Evolutionary conservation across 2,329 filamentous ascomycete species (phyloP).

Genomic region (Pseudocercospora pini-densiflorae): DNA sequence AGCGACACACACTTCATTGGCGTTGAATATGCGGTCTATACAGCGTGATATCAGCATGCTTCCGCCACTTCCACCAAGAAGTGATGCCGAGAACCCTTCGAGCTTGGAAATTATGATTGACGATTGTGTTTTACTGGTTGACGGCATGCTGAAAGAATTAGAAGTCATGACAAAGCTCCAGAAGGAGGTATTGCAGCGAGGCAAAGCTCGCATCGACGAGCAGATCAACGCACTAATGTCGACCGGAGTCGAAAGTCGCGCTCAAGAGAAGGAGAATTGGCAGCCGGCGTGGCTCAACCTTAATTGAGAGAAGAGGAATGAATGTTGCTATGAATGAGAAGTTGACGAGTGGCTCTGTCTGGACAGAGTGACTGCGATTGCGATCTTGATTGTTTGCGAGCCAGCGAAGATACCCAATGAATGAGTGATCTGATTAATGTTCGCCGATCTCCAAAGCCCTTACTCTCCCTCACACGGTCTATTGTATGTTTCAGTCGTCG

Average conservation of each 20-base stretch:
- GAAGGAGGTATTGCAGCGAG: slow-evolving; percentile 59
- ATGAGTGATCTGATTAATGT: not conserved
- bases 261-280: slow-evolving; percentile 30
- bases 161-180: slow-evolving; percentile 66
- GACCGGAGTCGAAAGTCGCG: slow-evolving; percentile 9
- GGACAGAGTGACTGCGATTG: not conserved
- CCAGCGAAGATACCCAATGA: slow-evolving; percentile 7
- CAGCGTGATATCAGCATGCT: slow-evolving; percentile 55
- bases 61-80: slow-evolving; percentile 37
- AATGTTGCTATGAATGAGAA: not conserved
- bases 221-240: slow-evolving; percentile 30
- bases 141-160: slow-evolving; percentile 67
- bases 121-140: slow-evolving; percentile 55
- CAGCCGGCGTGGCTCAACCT: slow-evolving; percentile 35
- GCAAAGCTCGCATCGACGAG: slow-evolving; percentile 62
- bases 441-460: not conserved
- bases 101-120: slow-evolving; percentile 56
- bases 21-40: slow-evolving; percentile 62
- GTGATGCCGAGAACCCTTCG: slow-evolving; percentile 29
- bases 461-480: not conserved
- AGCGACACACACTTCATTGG: slow-evolving; percentile 59
- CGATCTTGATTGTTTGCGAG: slow-evolving; percentile 1
- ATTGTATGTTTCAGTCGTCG: not conserved
- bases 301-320: not conserved
- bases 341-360: slow-evolving; percentile 5